Percentiles rank a stretch among this genome's conserved stretches.
Evolutionary conservation across 345 rosid species (phyloP).

Genomic region (Arabidopsis arenosa): DNA sequence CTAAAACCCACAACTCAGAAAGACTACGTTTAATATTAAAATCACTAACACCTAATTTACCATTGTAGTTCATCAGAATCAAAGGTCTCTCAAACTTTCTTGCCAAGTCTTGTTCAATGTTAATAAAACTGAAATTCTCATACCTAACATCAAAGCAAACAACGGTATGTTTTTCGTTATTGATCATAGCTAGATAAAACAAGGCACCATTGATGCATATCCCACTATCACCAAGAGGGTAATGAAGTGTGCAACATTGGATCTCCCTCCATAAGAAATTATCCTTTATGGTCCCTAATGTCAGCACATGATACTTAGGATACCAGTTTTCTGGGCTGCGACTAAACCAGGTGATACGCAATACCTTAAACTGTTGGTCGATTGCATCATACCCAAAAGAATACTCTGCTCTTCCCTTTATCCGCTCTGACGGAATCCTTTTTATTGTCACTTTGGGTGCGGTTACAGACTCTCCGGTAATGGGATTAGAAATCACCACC

Average conservation of each 20-base stretch:
- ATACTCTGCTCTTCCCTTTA: background rate
- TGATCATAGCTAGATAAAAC: background rate
- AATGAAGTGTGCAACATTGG: background rate
- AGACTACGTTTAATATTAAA: background rate
- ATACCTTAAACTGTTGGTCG: conserved; percentile 3
- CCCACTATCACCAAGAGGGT: background rate
- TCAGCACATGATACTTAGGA: background rate
- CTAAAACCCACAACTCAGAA: background rate
- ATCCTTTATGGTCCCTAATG: background rate
- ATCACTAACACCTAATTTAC: background rate
- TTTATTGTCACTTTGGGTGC: background rate
- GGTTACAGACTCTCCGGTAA: conserved; percentile 5
- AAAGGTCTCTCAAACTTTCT: background rate
- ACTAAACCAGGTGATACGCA: background rate
- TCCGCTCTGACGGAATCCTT: too few relatives aligned
- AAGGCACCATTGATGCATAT: conserved; percentile 21
- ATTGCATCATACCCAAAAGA: conserved; percentile 22
- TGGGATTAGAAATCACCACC: conserved; percentile 5
- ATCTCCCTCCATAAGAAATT: conserved; percentile 2
- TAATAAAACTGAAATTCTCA: conserved; percentile 5
- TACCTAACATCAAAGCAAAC: conserved; percentile 14
- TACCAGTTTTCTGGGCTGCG: background rate
- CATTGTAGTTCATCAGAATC: background rate
- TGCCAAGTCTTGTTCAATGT: background rate
- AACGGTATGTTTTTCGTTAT: background rate